Conservation (phyloP, 805 yeast species). For the Metschnikowia amazonensis region DNA sequence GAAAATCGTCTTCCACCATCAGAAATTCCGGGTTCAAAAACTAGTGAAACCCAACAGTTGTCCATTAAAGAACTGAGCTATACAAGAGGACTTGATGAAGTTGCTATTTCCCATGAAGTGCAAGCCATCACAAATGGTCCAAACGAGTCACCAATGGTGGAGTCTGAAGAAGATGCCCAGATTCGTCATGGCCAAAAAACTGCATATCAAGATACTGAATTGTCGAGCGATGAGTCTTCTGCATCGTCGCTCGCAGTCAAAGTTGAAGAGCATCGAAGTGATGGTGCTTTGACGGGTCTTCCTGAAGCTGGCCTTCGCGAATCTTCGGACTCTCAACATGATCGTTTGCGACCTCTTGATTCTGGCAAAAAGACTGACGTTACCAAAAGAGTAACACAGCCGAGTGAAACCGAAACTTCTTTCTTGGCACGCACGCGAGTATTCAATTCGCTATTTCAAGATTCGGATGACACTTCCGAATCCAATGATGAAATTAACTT, state of each 20-base stretch:
- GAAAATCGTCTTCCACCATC: background rate
- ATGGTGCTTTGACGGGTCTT: background rate
- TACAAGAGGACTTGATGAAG: background rate
- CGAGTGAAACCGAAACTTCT: background rate
- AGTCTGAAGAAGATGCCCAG: background rate
- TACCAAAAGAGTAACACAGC: background rate
- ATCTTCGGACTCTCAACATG: background rate
- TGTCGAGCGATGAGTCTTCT: background rate
- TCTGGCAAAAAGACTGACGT: background rate
- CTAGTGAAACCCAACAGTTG: background rate
- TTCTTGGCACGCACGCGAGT: slow-evolving; percentile 1
- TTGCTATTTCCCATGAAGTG: background rate
- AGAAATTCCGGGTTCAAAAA: background rate
- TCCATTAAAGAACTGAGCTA: background rate
- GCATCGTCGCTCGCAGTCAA: background rate
- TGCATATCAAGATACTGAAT: background rate
- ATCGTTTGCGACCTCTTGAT: background rate
- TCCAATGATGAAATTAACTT: background rate
- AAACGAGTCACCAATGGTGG: background rate
- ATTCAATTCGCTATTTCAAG: background rate
- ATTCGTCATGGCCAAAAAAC: background rate
- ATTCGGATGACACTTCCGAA: background rate
- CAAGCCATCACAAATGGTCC: background rate
- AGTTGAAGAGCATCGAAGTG: background rate
- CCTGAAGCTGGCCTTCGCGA: background rate